These are phyloP conservation scores for Scalesia atractyloides DNA, from an alignment of 129 eudicot species.

Conservation along the genomic window DNA sequence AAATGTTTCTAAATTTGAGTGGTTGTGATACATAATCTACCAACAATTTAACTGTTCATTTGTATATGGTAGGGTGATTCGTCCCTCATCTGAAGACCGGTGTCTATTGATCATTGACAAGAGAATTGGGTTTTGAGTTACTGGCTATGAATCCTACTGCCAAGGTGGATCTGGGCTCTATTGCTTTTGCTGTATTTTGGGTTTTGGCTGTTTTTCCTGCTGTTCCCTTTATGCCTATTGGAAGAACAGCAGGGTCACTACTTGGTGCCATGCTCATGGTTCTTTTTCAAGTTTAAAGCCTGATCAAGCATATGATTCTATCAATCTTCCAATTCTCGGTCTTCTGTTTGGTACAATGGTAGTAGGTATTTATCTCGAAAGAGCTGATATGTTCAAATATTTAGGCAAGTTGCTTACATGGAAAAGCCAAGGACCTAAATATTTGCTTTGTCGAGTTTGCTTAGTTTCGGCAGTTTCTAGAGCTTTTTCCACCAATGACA, in stretches of 20 bases:
- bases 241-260: constrained; percentile 89
- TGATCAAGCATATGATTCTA: constrained; percentile 88
- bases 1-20: background rate
- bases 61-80: constrained; percentile 24
- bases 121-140: constrained; percentile 8
- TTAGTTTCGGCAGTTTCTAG: constrained; percentile 77
- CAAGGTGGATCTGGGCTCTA: constrained; percentile 75
- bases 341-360: constrained; percentile 96
- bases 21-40: background rate
- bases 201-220: constrained; percentile 89
- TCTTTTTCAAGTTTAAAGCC: constrained; percentile 73
- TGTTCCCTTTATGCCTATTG: constrained; percentile 84
- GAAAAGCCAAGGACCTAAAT: constrained; percentile 79
- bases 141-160: constrained; percentile 79
- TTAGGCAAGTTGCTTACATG: constrained; percentile 65
- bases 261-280: constrained; percentile 97
- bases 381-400: constrained; percentile 91
- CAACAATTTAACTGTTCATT: background rate
- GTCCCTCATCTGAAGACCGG: background rate
- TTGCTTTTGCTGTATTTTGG: constrained; percentile 86
- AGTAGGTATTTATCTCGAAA: constrained; percentile 83
- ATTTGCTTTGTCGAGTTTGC: constrained; percentile 75
- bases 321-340: constrained; percentile 94
- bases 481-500: constrained; percentile 90
- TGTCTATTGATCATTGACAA: background rate